Evolutionary conservation across 306 rosid genomes (phyloP).

Genomic region (Castanea sativa): DNA sequence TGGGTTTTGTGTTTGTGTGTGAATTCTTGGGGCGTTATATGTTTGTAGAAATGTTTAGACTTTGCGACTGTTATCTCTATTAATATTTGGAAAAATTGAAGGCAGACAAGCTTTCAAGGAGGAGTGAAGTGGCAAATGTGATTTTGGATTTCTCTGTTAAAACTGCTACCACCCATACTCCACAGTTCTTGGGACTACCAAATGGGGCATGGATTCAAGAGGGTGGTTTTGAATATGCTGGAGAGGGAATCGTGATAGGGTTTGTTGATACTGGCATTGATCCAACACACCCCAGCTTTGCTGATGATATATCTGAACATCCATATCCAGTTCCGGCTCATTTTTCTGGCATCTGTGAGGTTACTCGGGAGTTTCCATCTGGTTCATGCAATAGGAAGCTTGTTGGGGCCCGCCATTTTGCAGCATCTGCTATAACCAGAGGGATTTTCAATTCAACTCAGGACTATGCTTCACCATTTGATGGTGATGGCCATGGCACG

Average conservation of each 20-base stretch:
- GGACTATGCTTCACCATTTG: slow-evolving; percentile 97
- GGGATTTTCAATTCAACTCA: slow-evolving; percentile 82
- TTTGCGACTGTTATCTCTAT: background rate
- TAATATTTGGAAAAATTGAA: slow-evolving; percentile 21
- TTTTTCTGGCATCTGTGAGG: slow-evolving; percentile 91
- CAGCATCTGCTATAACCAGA: slow-evolving; percentile 94
- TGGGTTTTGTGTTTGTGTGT: background rate
- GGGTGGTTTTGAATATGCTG: slow-evolving; percentile 87
- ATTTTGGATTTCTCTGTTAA: slow-evolving; percentile 84
- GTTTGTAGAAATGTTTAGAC: slow-evolving; percentile 1
- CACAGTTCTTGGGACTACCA: slow-evolving; percentile 92
- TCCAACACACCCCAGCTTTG: slow-evolving; percentile 87
- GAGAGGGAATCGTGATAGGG: slow-evolving; percentile 90
- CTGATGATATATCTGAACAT: slow-evolving; percentile 41
- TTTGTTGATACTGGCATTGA: slow-evolving; percentile 93
- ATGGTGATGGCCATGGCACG: slow-evolving; percentile 99
- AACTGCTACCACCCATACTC: slow-evolving; percentile 96
- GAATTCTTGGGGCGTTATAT: slow-evolving; percentile 2
- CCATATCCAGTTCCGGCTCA: slow-evolving; percentile 81
- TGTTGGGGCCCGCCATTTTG: slow-evolving; percentile 96
- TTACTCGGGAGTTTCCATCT: slow-evolving; percentile 91
- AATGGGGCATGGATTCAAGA: slow-evolving; percentile 82
- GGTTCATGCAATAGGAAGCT: slow-evolving; percentile 99
- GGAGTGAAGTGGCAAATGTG: slow-evolving; percentile 83
- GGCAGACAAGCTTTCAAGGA: slow-evolving; percentile 79